Evolutionary conservation across 345 rosid species (phyloP).

Genomic region (Cardamine chenopodiifolia): DNA sequence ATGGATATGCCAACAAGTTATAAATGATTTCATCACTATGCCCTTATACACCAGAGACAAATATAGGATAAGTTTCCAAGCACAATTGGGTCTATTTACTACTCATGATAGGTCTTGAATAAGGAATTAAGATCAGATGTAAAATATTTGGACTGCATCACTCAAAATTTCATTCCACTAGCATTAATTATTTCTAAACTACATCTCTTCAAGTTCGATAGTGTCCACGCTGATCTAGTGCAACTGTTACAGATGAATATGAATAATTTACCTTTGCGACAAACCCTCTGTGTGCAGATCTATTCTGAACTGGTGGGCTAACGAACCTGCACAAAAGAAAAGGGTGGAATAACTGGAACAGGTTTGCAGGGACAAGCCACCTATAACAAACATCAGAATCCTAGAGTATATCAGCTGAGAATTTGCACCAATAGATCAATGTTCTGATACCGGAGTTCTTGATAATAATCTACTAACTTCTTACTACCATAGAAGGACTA

Average conservation of each 20-base stretch:
- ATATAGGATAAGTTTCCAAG: not conserved
- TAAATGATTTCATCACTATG: not conserved
- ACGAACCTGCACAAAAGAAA: conserved; percentile 54
- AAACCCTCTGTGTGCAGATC: conserved; percentile 32
- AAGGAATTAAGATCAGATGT: not conserved
- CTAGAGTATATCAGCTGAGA: conserved; percentile 12
- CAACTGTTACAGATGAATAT: conserved; percentile 1
- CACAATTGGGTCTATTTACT: not conserved
- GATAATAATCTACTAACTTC: conserved; percentile 11
- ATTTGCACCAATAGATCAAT: conserved; percentile 2
- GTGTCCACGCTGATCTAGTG: not conserved
- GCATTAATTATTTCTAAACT: conserved; percentile 14
- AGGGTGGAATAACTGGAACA: not conserved
- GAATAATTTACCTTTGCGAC: conserved; percentile 55
- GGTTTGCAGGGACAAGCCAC: not conserved
- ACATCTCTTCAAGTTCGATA: not conserved
- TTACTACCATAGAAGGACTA: conserved; percentile 40
- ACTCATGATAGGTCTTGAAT: not conserved
- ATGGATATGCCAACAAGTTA: not conserved
- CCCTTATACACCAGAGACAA: not conserved
- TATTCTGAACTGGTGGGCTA: conserved; percentile 46
- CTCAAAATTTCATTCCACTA: not conserved
- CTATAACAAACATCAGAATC: not conserved
- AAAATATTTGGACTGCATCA: not conserved
- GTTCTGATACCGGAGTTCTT: not conserved